Base-by-base conservation (phyloP, 306 rosid species). In the Senna siamea region DNA sequence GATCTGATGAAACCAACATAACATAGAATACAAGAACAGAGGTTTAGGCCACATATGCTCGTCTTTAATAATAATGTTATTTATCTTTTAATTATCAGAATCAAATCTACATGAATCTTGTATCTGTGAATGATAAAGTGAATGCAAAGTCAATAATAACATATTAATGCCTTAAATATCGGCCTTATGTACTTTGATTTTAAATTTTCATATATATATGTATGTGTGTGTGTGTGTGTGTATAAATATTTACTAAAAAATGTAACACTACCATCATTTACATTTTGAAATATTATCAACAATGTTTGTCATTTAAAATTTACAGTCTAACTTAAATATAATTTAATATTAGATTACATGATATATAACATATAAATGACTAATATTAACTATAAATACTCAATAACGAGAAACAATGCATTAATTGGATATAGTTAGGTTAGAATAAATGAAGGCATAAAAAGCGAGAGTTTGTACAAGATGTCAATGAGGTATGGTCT, bases 61-160 rank as follows among this genome's bases (percentile, higher is more conserved):
- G 63, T 62, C 65, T 59, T 43, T 38, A 26, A 65, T 35, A 23
- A 37, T 37, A 15, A 20, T 69, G 15, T 12, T 59, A n/a, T 30
- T 17, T 32, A 11, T 15, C 20, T 26, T 53, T 46, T 60, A 15
- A 67, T 66, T 69, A 82, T 59, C 44, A 53, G 23, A 72, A 71
- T 2, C 70, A 63, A 79, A 81, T 83, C 83, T 79, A 30, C 62
- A 70, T 20, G 66, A 46, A 80, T 79, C 78, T 82, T 70, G 75
- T 70, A 76, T 69, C 1, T 53, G 32, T 66, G 55, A 79, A 77
- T 77, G 73, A 66, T 50, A 23, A 70, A 52, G 74, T 52, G 35
- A 20, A 40, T 38, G 69, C 77, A 63, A 77, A 77, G 82, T 82
- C 79, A 75, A 84, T 63, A 50, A 67, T 76, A 28, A 59, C 59